phyloP scores from a whole-genome alignment of 2,329 filamentous ascomycete genomes.

The Zymoseptoria crescenta region DNA sequence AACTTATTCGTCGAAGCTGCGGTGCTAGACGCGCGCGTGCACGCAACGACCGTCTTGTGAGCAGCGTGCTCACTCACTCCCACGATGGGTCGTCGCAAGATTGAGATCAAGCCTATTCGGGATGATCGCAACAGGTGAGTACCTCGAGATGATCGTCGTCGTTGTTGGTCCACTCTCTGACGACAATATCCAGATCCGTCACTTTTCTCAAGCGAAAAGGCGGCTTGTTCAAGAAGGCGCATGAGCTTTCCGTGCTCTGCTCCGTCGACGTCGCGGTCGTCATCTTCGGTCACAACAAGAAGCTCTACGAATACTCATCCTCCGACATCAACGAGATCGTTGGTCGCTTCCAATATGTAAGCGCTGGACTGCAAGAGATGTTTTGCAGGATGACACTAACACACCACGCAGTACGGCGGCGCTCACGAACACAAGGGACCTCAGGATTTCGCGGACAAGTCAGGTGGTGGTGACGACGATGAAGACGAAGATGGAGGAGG shows the following conservation, averaged over 20 bases:
- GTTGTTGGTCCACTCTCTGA: background rate
- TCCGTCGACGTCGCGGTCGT: slow-evolving; percentile 98
- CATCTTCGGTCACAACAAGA: slow-evolving; percentile 98
- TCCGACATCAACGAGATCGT: slow-evolving; percentile 88
- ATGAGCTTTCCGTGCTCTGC: slow-evolving; percentile 95
- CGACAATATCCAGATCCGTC: slow-evolving; percentile 7
- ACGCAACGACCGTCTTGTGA: background rate
- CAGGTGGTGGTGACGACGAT: slow-evolving; percentile 66
- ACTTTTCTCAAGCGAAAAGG: slow-evolving; percentile 99
- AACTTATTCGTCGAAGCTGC: background rate
- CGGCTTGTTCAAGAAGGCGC: slow-evolving; percentile 97
- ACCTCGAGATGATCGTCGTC: background rate
- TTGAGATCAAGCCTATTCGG: slow-evolving; percentile 75
- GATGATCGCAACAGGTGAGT: slow-evolving; percentile 18
- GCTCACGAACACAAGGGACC: slow-evolving; percentile 96
- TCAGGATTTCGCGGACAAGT: slow-evolving; percentile 76
- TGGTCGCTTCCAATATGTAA: slow-evolving; percentile 79
- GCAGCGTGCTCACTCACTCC: background rate
- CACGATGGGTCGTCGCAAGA: slow-evolving; percentile 93
- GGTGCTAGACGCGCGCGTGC: background rate
- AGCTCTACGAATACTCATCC: slow-evolving; percentile 96
- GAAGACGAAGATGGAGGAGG: slow-evolving; percentile 64
- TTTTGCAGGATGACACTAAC: slow-evolving; percentile 5
- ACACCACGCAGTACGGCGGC: slow-evolving; percentile 63
- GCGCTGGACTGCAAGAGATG: slow-evolving; percentile 29